phyloP scores from a whole-genome alignment of 257 asterid species.

The Fraxinus cuspidata region DNA sequence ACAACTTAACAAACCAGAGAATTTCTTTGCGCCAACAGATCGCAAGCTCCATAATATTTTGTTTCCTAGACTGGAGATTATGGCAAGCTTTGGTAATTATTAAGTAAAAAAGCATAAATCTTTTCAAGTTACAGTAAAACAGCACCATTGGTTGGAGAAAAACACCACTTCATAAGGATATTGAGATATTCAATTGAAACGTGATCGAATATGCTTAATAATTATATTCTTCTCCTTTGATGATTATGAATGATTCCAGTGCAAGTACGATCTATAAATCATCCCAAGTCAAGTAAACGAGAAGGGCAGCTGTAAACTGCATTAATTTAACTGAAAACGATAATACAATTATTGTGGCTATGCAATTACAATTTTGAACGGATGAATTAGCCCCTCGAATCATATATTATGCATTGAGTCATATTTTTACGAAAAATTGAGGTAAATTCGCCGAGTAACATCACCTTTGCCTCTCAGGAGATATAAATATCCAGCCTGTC shows the following conservation, averaged over 20 bases:
- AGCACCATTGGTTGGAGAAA: background rate
- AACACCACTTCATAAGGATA: background rate
- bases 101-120: background rate
- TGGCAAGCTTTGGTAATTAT: background rate
- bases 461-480: slow-evolving; percentile 29
- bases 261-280: background rate
- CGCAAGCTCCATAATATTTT: background rate
- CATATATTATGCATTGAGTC: slow-evolving; percentile 29
- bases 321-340: slow-evolving; percentile 36
- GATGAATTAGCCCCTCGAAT: slow-evolving; percentile 37
- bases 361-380: slow-evolving; percentile 30
- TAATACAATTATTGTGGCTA: slow-evolving; percentile 32
- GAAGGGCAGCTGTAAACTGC: slow-evolving; percentile 34
- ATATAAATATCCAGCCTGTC: slow-evolving; percentile 24
- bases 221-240: background rate
- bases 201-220: background rate
- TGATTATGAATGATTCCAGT: background rate
- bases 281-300: background rate
- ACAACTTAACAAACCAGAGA: background rate
- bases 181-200: background rate
- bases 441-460: slow-evolving; percentile 27
- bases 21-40: background rate
- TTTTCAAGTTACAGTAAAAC: background rate
- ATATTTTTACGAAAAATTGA: slow-evolving; percentile 26
- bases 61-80: background rate